Evolutionary conservation across 306 rosid species (phyloP), one percentile per base, ranked within the genome.

Genomic region (Rubus idaeus): DNA sequence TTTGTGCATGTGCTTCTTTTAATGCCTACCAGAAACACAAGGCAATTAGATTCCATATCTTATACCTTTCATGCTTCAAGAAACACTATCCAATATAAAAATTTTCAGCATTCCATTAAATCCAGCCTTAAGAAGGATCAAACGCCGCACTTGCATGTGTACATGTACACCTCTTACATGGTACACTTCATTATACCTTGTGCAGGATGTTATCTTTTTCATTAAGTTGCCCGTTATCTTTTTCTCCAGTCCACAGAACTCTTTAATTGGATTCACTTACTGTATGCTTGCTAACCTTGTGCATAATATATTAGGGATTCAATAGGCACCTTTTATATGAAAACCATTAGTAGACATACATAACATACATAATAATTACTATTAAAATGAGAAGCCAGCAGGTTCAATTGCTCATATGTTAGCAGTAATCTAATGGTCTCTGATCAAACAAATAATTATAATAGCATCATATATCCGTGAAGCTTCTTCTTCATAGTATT

Each of bases 1-100:
- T 85, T 75, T 88, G 90, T 68, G 92, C 89, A 67, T 88, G 97
- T 66, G 98, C 96, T 75, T 75, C 82, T 88, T 87, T 93, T 68
- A 96, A 85, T 76, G 89, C 93, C 99, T 96, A 87, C 61, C 78
- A 82, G 75, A 87, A 69, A 64, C 53, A 47, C 71, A 56, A 68
- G 73, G 20, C 58, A 67, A 67, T 74, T 46, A 85, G 61, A 77
- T 41, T 73, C 78, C 68, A 70, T 10, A 62, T 64, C 78, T 45
- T 56, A 16, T 10, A 70, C 30, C 50, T 72, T 71, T 52, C 64
- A 68, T 40, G 35, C 56, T 39, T 40, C 8, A 44, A n/a, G 12
- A 60, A 60, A 20, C 60, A 76, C 35, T 52, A 41, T 14, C 23
- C 65, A 66, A 40, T 8, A 10, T 64, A 8, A 44, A 44, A 64